A percentile compares a stretch with the other conserved stretches of the same genome.
phyloP scores from a whole-genome alignment of 169 alveolate genomes.

The Plasmodium gaboni region DNA sequence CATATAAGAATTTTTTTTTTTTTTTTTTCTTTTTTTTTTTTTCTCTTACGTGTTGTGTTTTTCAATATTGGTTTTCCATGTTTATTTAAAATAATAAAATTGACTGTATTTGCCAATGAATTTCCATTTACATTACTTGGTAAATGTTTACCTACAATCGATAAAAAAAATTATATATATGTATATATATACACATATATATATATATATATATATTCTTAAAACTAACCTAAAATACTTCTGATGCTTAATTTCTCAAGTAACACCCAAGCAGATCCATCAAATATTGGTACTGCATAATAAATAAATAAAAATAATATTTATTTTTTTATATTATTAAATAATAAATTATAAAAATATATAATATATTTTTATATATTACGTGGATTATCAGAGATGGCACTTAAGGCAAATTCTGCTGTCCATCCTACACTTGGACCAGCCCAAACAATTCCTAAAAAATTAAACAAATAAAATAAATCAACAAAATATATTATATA shows the following conservation, averaged over 20 bases:
- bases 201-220: neutral
- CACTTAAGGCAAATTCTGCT: slow-evolving; percentile 55
- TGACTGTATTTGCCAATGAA: slow-evolving; percentile 26
- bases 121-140: slow-evolving; percentile 56
- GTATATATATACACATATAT: neutral
- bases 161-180: neutral
- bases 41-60: slow-evolving; percentile 37
- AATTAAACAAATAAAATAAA: neutral
- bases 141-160: slow-evolving; percentile 19
- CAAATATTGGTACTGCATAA: slow-evolving; percentile 55
- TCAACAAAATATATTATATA: neutral
- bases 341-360: neutral
- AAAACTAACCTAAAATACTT: slow-evolving; percentile 52
- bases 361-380: slow-evolving; percentile 2
- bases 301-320: slow-evolving; percentile 1
- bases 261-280: slow-evolving; percentile 60
- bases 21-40: neutral
- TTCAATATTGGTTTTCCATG: slow-evolving; percentile 34
- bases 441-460: slow-evolving; percentile 67
- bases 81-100: slow-evolving; percentile 35
- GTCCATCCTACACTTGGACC: slow-evolving; percentile 43
- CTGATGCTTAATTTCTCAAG: slow-evolving; percentile 52
- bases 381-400: slow-evolving; percentile 57
- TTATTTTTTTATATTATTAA: neutral
- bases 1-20: neutral